A percentile compares a stretch with the other conserved stretches of the same genome.
Evolutionary conservation across 78 protist genomes (phyloP).

Genomic region (Dictyostelium firmibasis): DNA sequence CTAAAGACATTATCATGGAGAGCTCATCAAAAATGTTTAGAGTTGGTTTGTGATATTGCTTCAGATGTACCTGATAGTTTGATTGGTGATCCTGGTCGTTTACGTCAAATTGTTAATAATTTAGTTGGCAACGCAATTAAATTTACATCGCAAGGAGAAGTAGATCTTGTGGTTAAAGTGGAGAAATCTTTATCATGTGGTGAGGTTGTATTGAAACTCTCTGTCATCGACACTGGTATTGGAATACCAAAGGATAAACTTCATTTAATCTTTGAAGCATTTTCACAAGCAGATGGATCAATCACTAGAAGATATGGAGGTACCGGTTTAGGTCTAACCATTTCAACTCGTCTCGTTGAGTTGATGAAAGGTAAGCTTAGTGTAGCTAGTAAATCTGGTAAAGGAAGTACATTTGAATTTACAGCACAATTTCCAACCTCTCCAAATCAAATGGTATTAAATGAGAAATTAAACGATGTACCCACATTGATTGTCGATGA

Average conservation of each 20-base stretch:
- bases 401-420: conserved; percentile 69
- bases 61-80: conserved; percentile 65
- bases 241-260: conserved; percentile 81
- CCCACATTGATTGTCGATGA: conserved; percentile 74
- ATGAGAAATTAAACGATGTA: conserved; percentile 12
- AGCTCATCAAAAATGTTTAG: conserved; percentile 72
- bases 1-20: conserved; percentile 65
- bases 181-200: neutral
- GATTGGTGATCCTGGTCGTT: conserved; percentile 73
- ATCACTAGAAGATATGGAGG: conserved; percentile 87
- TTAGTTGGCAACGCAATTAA: conserved; percentile 82
- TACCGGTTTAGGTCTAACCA: conserved; percentile 90
- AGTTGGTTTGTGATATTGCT: conserved; percentile 56
- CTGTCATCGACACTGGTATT: conserved; percentile 79
- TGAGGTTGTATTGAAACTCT: conserved; percentile 2
- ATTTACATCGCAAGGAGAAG: conserved; percentile 81
- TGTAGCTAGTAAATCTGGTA: conserved; percentile 53
- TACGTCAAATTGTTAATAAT: conserved; percentile 80
- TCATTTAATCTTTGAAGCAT: conserved; percentile 70
- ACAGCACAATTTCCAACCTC: conserved; percentile 64
- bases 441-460: neutral
- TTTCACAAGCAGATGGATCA: conserved; percentile 87
- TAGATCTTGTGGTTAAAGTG: neutral
- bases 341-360: conserved; percentile 81
- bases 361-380: conserved; percentile 81